Conservation (phyloP, 176 grass and related monocot species). For the Carex littledalei region DNA sequence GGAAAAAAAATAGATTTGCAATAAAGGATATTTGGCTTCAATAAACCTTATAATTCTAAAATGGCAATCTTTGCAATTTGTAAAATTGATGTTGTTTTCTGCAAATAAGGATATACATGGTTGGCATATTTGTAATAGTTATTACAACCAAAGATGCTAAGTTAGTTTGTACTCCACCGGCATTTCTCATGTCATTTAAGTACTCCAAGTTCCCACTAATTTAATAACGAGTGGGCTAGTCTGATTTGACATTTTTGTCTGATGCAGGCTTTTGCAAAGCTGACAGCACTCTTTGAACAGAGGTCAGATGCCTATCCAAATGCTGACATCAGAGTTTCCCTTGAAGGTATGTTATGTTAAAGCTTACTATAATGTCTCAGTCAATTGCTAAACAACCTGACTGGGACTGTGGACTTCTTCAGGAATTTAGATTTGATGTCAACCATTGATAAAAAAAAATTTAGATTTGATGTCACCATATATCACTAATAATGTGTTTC, state of each 20-base stretch:
- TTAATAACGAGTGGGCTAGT: not conserved
- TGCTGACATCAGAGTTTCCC: conserved; percentile 83
- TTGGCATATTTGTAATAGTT: not conserved
- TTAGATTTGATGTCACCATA: not conserved
- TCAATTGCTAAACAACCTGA: not conserved
- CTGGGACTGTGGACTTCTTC: not conserved
- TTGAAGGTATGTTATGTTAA: conserved; percentile 47
- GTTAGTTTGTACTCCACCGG: not conserved
- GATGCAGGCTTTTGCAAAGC: conserved; percentile 62
- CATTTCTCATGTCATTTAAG: not conserved
- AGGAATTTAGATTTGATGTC: not conserved
- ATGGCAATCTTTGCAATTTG: not conserved
- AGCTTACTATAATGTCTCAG: not conserved
- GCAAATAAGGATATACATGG: not conserved
- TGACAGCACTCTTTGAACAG: conserved; percentile 78
- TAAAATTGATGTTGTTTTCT: not conserved
- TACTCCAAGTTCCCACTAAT: not conserved
- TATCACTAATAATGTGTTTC: not conserved
- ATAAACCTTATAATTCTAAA: not conserved
- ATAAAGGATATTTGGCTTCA: not conserved
- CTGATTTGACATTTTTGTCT: conserved; percentile 21
- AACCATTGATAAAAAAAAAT: not conserved
- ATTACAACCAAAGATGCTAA: not conserved
- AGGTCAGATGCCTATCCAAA: conserved; percentile 78
- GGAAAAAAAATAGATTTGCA: not conserved